phyloP scores from a whole-genome alignment of 2,329 filamentous ascomycete genomes.

The Rhynchosporium agropyri region DNA sequence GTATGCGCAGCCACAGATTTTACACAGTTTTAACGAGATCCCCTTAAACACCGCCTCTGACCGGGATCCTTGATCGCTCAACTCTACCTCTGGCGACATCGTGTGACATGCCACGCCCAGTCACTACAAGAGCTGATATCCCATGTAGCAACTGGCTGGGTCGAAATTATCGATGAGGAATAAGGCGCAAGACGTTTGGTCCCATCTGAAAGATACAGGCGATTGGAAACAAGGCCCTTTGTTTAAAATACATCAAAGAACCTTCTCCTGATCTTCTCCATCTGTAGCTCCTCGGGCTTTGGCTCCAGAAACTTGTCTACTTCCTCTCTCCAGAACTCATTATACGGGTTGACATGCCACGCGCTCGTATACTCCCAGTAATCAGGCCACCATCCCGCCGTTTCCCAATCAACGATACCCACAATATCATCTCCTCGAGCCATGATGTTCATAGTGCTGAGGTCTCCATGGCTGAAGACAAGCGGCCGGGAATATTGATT shows the following conservation, averaged over 20 bases:
- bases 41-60: no score
- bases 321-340: constrained; percentile 23
- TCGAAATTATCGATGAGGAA: no score
- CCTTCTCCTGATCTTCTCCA: constrained; percentile 25
- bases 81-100: no score
- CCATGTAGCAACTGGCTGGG: no score
- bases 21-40: no score
- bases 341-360: constrained; percentile 24
- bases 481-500: constrained; percentile 18
- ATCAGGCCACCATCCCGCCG: constrained; percentile 27
- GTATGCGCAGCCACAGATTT: no score
- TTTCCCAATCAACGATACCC: constrained; percentile 29
- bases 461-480: constrained; percentile 25
- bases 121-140: no score
- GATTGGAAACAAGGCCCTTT: neutral
- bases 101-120: no score
- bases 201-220: no score
- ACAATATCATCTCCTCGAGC: constrained; percentile 21
- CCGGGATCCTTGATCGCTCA: no score
- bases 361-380: constrained; percentile 30
- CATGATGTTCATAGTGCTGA: constrained; percentile 22
- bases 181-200: no score
- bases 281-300: constrained; percentile 20
- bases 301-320: constrained; percentile 25
- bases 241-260: constrained; percentile 22